Base-by-base conservation (phyloP, 2,329 filamentous ascomycete genomes). In the Pseudogymnoascus sp. region DNA sequence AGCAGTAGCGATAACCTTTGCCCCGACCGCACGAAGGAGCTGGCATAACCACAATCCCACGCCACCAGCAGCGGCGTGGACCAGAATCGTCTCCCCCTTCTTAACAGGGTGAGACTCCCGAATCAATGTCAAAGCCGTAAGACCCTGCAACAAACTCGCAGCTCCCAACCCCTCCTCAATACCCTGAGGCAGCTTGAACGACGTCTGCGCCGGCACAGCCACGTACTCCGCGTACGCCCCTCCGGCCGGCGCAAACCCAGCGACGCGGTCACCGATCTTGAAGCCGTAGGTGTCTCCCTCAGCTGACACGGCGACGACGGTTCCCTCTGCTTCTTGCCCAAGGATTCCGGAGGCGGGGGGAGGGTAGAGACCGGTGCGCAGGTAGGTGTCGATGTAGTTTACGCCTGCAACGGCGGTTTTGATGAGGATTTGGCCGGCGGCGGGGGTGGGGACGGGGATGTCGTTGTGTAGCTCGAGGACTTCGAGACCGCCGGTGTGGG, bases 331-430 rank as follows among this genome's bases (percentile, higher is more conserved):
- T 78, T 97, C 92, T 69, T 88, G 87, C 65, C 92, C 92, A 19
- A 93, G 86, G 60, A 87, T 86, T 69, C 89, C 82, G 4, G 92
- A 92, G 69, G 89, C 85, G 1, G 77, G 73, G 0, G 88, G 81
- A 1, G 86, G 78, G 79, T 96, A 96, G 60, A 96, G 83, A 10
- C 92, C 92, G 11, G 83, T 85, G 73, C 92, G 91, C 82, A 92
- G 95, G 77, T 96, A 96, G 39, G 79, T 96, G 75, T 96, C 92
- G 70, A 96, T 95, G 77, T 83, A 96, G 77, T 96, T 96, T 65
- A 96, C 79, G 64, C 92, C 92, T 59, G 88, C 81, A 72, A 83
- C 89, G 66, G 87, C 84, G 75, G 96, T 96, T 75, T 88, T 89
- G 63, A 96, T 83, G 3, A 96, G 82, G 21, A 96, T 75, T 68